These are phyloP conservation scores for Phytophthora melonis DNA, from an alignment of 352 stramenopile genomes.

Conservation along the genomic window DNA sequence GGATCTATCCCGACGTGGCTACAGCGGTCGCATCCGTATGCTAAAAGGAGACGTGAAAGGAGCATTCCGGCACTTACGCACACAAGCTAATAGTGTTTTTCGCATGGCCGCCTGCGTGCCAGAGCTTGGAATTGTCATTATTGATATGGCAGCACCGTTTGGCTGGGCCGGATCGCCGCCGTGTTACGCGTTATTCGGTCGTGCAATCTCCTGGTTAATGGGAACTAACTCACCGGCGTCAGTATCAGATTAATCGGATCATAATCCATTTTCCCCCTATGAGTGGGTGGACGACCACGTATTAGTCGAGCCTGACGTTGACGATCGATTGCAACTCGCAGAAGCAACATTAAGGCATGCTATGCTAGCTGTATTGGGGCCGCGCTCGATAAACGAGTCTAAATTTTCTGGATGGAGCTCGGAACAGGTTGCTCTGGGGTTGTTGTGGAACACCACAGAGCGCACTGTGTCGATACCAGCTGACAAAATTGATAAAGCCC, in stretches of 20 bases:
- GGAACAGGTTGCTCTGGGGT: conserved; percentile 13
- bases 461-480: conserved; percentile 30
- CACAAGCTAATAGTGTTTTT: not conserved
- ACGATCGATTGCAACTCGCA: conserved; percentile 13
- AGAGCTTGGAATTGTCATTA: conserved; percentile 6
- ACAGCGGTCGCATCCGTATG: not conserved
- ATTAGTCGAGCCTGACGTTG: conserved; percentile 26
- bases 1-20: not conserved
- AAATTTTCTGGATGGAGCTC: conserved; percentile 13
- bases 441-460: conserved; percentile 22
- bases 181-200: conserved; percentile 10
- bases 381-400: conserved; percentile 35
- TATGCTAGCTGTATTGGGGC: conserved; percentile 35
- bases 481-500: conserved; percentile 30
- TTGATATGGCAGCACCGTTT: conserved; percentile 29
- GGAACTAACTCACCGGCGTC: conserved; percentile 8
- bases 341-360: conserved; percentile 20
- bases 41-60: conserved; percentile 28
- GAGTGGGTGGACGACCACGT: conserved; percentile 50
- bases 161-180: conserved; percentile 27
- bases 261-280: conserved; percentile 29
- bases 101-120: conserved; percentile 17
- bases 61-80: conserved; percentile 17
- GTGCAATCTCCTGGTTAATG: conserved; percentile 22
- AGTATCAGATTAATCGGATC: conserved; percentile 4